Evolutionary conservation across 129 eudicot genomes (phyloP), one percentile per base, ranked within the genome.

Genomic region (Erigeron canadensis): DNA sequence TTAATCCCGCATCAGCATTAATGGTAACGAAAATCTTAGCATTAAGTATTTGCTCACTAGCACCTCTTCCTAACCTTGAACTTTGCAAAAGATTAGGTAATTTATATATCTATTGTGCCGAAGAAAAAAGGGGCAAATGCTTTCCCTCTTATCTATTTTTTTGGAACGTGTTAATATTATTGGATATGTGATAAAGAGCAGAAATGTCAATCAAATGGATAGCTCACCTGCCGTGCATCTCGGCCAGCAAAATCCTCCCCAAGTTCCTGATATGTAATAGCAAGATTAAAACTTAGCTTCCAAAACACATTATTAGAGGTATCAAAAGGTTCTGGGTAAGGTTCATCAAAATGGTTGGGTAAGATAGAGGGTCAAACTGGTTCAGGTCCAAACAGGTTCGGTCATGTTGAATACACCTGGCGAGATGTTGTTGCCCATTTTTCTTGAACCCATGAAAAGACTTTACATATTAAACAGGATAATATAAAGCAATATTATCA

Each of bases 211-310:
- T 10, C 34, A 28, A 1, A 28, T 28, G 28, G 53, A 41, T 61
- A 51, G 54, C 69, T 70, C 77, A 86, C 96, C 95, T 89, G 80
- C 77, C 96, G 80, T 23, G 85, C 98, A 69, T 89, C 98, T 67
- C 83, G 85, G 56, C 75, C 83, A 4, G 64, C 70, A 60, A 73
- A 74, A 79, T 73, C 28, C 55, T 79, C 79, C 83, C 75, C 71
- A 16, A 79, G 83, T 59, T 79, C 79, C 83, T 79, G 41, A 66
- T 23, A 46, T 22, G 55, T 63, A 63, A 63, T 11, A 63, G 28
- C 10, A 70, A 22, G 37, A 63, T 63, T 56, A 70, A 54, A 53
- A 70, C 37, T 43, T 11, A 63, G 67, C 66, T 63, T 17, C 45
- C 44, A 69, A 69, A 59, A 10, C 43, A 70, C 53, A 38, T 28